Evolutionary conservation across 2,329 filamentous ascomycete species (phyloP).

Genomic region (Colletotrichum lentis): DNA sequence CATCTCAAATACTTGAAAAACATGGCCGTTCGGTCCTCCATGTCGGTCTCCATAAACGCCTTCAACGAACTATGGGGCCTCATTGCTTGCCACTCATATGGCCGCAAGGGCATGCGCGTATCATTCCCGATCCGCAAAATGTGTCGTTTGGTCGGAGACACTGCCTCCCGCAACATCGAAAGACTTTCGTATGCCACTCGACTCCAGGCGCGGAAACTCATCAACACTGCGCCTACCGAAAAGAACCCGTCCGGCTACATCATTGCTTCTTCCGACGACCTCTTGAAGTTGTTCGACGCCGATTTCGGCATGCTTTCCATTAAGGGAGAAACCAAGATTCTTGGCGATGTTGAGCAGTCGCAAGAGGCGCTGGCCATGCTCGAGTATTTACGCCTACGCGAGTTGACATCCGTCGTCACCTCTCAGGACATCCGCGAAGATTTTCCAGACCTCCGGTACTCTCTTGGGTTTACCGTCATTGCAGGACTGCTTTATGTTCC

Average conservation of each 20-base stretch:
- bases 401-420: constrained; percentile 76
- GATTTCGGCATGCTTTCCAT: constrained; percentile 89
- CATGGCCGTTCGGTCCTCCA: constrained; percentile 92
- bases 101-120: constrained; percentile 81
- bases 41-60: constrained; percentile 92
- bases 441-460: constrained; percentile 82
- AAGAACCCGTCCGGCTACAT: constrained; percentile 89
- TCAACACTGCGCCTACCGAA: constrained; percentile 83
- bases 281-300: constrained; percentile 84
- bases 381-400: constrained; percentile 82
- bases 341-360: constrained; percentile 76
- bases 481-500: constrained; percentile 85
- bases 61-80: constrained; percentile 88
- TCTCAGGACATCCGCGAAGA: constrained; percentile 79
- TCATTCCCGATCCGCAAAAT: constrained; percentile 92
- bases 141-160: constrained; percentile 87
- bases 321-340: constrained; percentile 84
- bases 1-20: constrained; percentile 87
- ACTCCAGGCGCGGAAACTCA: constrained; percentile 85
- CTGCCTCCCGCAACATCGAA: constrained; percentile 86
- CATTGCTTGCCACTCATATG: constrained; percentile 87
- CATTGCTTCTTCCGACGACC: constrained; percentile 85
- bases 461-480: constrained; percentile 79
- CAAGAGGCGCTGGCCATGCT: constrained; percentile 86
- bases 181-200: constrained; percentile 85